phyloP scores from a whole-genome alignment of 768 basidiomycete species.

The Hypsizygus marmoreus region DNA sequence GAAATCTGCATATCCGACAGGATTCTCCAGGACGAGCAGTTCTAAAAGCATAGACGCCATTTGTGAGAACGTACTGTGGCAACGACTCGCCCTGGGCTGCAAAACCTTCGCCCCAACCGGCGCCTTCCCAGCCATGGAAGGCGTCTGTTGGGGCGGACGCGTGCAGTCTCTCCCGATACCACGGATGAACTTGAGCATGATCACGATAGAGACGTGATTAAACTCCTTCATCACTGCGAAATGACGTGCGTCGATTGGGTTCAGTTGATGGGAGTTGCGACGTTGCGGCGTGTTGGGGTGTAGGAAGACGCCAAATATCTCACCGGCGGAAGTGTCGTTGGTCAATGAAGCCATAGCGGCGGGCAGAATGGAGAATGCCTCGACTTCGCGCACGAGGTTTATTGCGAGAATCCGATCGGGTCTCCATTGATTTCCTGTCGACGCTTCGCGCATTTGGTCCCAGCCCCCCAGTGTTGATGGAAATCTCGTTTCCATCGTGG shows the following conservation, averaged over 20 bases:
- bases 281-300: slow-evolving; percentile 1
- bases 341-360: slow-evolving; percentile 21
- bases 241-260: slow-evolving; percentile 2
- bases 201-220: slow-evolving; percentile 7
- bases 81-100: neutral
- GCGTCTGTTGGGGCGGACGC: slow-evolving; percentile 4
- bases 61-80: slow-evolving; percentile 1
- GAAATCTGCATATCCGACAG: slow-evolving; percentile 9
- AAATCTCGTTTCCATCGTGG: slow-evolving; percentile 14
- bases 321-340: slow-evolving; percentile 20
- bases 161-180: slow-evolving; percentile 3
- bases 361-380: slow-evolving; percentile 17
- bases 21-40: slow-evolving; percentile 3
- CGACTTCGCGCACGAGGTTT: slow-evolving; percentile 20
- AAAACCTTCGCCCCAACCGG: slow-evolving; percentile 10
- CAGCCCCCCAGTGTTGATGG: slow-evolving; percentile 16
- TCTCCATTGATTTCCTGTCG: slow-evolving; percentile 9
- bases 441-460: slow-evolving; percentile 9
- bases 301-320: slow-evolving; percentile 17
- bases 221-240: slow-evolving; percentile 14
- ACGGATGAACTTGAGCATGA: slow-evolving; percentile 11
- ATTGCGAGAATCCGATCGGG: slow-evolving; percentile 16
- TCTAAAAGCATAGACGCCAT: slow-evolving; percentile 2
- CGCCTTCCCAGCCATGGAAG: slow-evolving; percentile 4
- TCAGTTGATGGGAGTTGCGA: neutral